Percentiles rank a stretch among this genome's conserved stretches.
These are phyloP conservation scores for Emericellopsis cladophorae DNA, from an alignment of 2,329 filamentous ascomycete genomes.

Conservation along the genomic window DNA sequence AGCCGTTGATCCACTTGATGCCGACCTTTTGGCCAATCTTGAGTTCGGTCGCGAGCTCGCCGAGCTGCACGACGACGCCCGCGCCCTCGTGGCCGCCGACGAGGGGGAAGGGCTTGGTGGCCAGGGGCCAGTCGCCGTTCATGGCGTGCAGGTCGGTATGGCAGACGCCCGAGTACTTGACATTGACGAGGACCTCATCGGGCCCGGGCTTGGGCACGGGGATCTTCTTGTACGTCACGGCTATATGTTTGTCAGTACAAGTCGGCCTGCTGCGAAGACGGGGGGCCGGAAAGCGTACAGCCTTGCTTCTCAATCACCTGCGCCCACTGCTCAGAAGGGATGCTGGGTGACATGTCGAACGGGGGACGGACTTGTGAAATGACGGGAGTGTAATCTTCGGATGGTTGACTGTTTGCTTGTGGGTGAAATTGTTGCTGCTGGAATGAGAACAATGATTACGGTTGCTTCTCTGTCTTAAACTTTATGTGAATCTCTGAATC, in stretches of 20 bases:
- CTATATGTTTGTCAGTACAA: conserved; percentile 17
- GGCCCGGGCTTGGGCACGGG: conserved; percentile 69
- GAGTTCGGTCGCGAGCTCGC: conserved; percentile 64
- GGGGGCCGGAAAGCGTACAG: conserved; percentile 37
- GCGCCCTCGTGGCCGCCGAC: conserved; percentile 75
- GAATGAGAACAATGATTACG: too few relatives aligned
- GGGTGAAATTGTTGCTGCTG: too few relatives aligned
- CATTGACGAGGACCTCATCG: conserved; percentile 83
- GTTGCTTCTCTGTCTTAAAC: background rate
- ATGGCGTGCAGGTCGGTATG: conserved; percentile 74
- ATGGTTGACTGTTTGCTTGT: too few relatives aligned
- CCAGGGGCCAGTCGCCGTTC: conserved; percentile 80
- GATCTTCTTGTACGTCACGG: conserved; percentile 65
- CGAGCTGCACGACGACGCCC: conserved; percentile 69
- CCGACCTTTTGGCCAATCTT: conserved; percentile 77
- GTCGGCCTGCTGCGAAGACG: background rate
- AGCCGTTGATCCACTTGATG: conserved; percentile 88
- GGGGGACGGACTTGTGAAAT: too few relatives aligned
- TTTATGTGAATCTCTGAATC: background rate
- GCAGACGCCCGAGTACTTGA: conserved; percentile 85
- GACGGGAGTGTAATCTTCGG: too few relatives aligned
- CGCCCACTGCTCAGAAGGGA: conserved; percentile 82
- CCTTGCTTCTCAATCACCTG: conserved; percentile 78
- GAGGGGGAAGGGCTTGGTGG: conserved; percentile 63
- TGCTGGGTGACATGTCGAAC: conserved; percentile 16